These are phyloP conservation scores for Botrytis galanthina DNA, from an alignment of 2,329 filamentous ascomycete species.

Conservation along the genomic window DNA sequence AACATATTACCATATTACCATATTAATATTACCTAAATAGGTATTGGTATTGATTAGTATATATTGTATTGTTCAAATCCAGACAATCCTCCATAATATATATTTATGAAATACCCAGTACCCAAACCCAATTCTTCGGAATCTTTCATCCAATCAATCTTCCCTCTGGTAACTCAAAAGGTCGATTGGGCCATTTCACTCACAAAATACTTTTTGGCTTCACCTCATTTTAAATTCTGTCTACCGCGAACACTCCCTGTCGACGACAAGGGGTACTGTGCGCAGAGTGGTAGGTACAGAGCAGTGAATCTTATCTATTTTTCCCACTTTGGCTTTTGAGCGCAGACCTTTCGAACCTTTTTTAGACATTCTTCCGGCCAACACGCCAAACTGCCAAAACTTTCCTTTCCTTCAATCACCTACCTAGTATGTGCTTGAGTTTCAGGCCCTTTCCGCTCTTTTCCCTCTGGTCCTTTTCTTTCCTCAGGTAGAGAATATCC, in stretches of 20 bases:
- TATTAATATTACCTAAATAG: too few species aligned
- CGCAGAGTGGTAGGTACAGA: not conserved
- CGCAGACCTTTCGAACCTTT: not conserved
- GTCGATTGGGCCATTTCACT: not conserved
- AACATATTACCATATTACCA: too few species aligned
- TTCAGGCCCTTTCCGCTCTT: not conserved
- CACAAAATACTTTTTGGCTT: not conserved
- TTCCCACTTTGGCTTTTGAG: not conserved
- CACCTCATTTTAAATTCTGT: conserved; percentile 12
- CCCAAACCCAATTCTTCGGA: not conserved
- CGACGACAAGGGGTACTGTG: not conserved
- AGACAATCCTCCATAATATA: not conserved
- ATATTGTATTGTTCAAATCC: not conserved
- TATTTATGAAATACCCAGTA: not conserved
- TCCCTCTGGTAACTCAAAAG: not conserved
- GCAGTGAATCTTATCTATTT: conserved; percentile 5
- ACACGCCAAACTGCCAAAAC: not conserved
- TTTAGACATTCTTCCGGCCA: conserved; percentile 4
- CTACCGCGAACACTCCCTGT: conserved; percentile 1
- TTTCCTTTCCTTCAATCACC: not conserved
- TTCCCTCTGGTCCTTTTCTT: not conserved
- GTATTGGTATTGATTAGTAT: not conserved
- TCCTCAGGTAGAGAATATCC: not conserved
- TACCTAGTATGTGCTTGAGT: not conserved
- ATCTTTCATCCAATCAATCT: not conserved